phyloP scores from a whole-genome alignment of 2,329 filamentous ascomycete species.

The Pleomassaria siparia region DNA sequence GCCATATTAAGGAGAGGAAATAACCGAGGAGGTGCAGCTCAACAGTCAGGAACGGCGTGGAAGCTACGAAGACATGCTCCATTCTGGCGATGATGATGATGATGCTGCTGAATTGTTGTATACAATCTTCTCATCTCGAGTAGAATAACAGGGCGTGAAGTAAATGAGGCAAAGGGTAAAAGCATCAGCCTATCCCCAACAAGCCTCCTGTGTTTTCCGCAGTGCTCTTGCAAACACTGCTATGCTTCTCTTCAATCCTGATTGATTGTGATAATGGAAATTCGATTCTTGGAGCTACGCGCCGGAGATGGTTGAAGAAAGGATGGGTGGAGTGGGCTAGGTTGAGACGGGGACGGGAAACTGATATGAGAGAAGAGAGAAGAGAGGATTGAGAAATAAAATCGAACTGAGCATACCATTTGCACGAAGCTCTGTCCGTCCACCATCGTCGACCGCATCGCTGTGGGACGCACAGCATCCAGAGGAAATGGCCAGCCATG shows the following conservation, averaged over 20 bases:
- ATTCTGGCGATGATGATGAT: background rate
- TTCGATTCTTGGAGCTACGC: too few species aligned
- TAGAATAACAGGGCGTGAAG: background rate
- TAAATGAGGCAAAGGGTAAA: too few species aligned
- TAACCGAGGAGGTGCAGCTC: constrained; percentile 22
- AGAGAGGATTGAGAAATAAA: constrained; percentile 4
- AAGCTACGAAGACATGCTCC: background rate
- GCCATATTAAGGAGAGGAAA: constrained; percentile 26
- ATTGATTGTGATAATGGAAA: too few species aligned
- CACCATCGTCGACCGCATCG: constrained; percentile 27
- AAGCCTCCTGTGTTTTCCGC: too few species aligned
- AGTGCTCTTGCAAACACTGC: too few species aligned
- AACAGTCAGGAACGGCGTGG: constrained; percentile 15
- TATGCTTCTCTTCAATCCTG: too few species aligned
- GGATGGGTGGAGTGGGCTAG: background rate
- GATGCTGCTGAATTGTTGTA: too few species aligned
- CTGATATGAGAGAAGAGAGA: background rate
- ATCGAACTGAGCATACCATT: constrained; percentile 31
- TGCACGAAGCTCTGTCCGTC: constrained; percentile 16
- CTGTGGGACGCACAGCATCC: constrained; percentile 41
- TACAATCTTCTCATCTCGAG: too few species aligned
- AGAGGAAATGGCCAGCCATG: constrained; percentile 41
- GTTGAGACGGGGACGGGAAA: background rate
- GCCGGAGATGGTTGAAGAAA: constrained; percentile 1
- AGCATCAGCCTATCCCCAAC: too few species aligned